These are phyloP conservation scores for Mallotus nudiflorus DNA, from an alignment of 345 rosid species.

Conservation along the genomic window DNA sequence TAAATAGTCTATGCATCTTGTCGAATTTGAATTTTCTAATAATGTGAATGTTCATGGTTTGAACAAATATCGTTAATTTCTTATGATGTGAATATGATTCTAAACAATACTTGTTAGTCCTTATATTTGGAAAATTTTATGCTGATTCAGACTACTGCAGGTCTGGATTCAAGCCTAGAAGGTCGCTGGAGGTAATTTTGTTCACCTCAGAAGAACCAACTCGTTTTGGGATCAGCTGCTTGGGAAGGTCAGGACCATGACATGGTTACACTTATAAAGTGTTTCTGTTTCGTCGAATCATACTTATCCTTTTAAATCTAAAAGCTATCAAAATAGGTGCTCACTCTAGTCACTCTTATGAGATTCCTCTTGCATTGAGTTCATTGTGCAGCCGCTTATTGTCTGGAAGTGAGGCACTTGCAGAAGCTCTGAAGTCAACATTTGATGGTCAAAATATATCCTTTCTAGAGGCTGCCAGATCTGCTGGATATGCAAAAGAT, in stretches of 20 bases:
- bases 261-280: background rate
- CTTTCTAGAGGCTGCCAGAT: conserved; percentile 75
- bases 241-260: conserved; percentile 70
- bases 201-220: conserved; percentile 99
- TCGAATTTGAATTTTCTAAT: background rate
- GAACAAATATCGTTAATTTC: background rate
- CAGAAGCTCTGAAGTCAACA: conserved; percentile 53
- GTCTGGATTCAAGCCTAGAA: conserved; percentile 81
- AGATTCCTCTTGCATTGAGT: conserved; percentile 15
- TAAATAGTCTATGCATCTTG: background rate
- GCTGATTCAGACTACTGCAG: conserved; percentile 38
- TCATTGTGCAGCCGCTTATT: conserved; percentile 69
- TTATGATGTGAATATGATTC: conserved; percentile 8
- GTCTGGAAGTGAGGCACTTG: conserved; percentile 65
- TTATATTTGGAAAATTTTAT: conserved; percentile 9
- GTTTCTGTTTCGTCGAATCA: background rate
- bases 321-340: background rate
- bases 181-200: conserved; percentile 77
- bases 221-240: conserved; percentile 88
- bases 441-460: conserved; percentile 75
- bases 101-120: background rate
- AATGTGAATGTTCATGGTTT: conserved; percentile 3
- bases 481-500: conserved; percentile 72
- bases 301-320: conserved; percentile 10
- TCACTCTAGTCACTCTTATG: background rate